These are phyloP conservation scores for Gynochthodes officinalis DNA, from an alignment of 257 asterid species.

Conservation along the genomic window DNA sequence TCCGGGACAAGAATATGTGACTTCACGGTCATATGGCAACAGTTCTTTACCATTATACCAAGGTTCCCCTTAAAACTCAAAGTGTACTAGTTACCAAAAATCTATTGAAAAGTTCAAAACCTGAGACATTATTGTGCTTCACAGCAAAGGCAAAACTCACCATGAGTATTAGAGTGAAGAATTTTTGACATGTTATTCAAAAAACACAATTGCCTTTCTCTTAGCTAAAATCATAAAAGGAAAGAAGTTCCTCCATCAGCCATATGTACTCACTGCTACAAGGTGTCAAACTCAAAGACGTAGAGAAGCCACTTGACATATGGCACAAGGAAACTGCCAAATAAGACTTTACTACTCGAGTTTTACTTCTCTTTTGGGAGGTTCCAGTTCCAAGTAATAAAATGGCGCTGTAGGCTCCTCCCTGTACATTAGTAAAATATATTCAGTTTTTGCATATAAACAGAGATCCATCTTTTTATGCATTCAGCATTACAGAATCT, in stretches of 20 bases:
- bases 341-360: conserved; percentile 39
- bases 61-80: too few species aligned
- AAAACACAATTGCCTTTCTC: too few species aligned
- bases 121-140: too few species aligned
- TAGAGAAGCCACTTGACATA: background rate
- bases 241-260: background rate
- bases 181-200: too few species aligned
- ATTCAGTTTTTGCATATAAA: background rate
- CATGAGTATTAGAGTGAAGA: too few species aligned
- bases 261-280: background rate
- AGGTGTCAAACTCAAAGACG: background rate
- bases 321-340: background rate
- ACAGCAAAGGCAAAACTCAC: too few species aligned
- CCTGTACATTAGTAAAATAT: conserved; percentile 44
- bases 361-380: conserved; percentile 66
- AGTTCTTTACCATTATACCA: too few species aligned
- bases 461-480: background rate
- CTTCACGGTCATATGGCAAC: too few species aligned
- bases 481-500: background rate
- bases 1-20: too few species aligned
- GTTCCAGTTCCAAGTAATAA: conserved; percentile 80
- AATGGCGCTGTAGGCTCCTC: conserved; percentile 95
- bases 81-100: too few species aligned
- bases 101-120: too few species aligned
- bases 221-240: too few species aligned